These are phyloP conservation scores for Tephrocybe sp. DNA, from an alignment of 768 basidiomycete species.

Conservation along the genomic window DNA sequence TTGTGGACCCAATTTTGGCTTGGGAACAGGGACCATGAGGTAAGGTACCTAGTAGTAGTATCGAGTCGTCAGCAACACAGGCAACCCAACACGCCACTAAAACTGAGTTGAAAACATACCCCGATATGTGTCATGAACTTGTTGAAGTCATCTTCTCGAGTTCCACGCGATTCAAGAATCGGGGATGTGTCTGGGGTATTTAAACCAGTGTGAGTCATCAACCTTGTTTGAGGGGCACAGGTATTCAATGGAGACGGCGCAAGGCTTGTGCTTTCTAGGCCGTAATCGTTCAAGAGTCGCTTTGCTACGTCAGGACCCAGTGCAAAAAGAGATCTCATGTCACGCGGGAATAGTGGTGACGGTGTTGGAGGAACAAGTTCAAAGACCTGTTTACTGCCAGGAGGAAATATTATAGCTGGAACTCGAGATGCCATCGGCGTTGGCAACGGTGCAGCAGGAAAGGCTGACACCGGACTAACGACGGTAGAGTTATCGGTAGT, in stretches of 20 bases:
- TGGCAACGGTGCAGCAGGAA: slow-evolving; percentile 25
- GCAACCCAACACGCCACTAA: too few relatives aligned
- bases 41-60: slow-evolving; percentile 34
- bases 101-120: slow-evolving; percentile 37
- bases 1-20: slow-evolving; percentile 20
- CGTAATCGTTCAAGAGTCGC: slow-evolving; percentile 44
- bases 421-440: slow-evolving; percentile 5
- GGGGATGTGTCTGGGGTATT: slow-evolving; percentile 10
- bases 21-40: slow-evolving; percentile 40
- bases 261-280: slow-evolving; percentile 30
- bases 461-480: slow-evolving; percentile 27
- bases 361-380: slow-evolving; percentile 32
- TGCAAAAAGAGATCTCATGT: slow-evolving; percentile 44
- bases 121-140: slow-evolving; percentile 50
- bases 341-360: slow-evolving; percentile 48
- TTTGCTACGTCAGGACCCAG: slow-evolving; percentile 40
- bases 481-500: slow-evolving; percentile 21
- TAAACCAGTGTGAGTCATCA: slow-evolving; percentile 7
- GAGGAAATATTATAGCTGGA: slow-evolving; percentile 1
- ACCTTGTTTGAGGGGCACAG: background rate
- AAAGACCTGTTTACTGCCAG: slow-evolving; percentile 6
- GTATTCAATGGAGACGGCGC: slow-evolving; percentile 26
- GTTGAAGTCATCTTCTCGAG: slow-evolving; percentile 38
- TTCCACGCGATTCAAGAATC: slow-evolving; percentile 5
- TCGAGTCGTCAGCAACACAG: slow-evolving; percentile 1